Percentiles rank a stretch among this genome's conserved stretches.
Conservation (phyloP, 2,329 filamentous ascomycete genomes). For the Emydomyces testavorans region DNA sequence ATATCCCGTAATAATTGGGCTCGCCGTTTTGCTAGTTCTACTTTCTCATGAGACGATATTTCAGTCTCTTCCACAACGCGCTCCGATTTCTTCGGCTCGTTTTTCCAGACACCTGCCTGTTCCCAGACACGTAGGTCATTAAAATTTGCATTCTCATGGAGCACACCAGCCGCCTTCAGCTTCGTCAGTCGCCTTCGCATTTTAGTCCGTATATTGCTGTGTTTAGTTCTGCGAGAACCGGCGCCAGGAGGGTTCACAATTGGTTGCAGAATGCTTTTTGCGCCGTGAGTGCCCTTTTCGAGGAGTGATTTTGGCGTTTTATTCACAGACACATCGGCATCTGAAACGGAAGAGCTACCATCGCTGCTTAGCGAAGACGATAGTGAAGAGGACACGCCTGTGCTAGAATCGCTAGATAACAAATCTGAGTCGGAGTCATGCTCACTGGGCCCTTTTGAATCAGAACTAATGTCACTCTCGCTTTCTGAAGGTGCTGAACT, state of each 20-base stretch:
- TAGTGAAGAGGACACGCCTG: conserved; percentile 12
- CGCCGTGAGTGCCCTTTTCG: conserved; percentile 10
- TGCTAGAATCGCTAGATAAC: conserved; percentile 17
- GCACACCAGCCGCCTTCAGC: conserved; percentile 43
- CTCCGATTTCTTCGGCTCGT: background rate
- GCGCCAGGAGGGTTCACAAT: conserved; percentile 34
- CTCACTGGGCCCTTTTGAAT: conserved; percentile 13
- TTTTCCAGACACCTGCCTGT: background rate
- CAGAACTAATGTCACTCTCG: background rate
- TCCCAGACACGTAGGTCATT: conserved; percentile 37
- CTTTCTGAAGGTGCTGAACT: conserved; percentile 8
- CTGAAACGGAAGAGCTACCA: conserved; percentile 21
- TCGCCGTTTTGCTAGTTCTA: conserved; percentile 42
- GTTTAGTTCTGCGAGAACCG: conserved; percentile 42
- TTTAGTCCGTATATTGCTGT: conserved; percentile 46
- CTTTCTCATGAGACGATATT: conserved; percentile 20
- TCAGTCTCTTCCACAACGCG: conserved; percentile 16
- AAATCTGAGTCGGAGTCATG: conserved; percentile 19
- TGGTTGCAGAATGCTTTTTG: conserved; percentile 14
- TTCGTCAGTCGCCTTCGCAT: conserved; percentile 39
- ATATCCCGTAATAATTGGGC: conserved; percentile 43
- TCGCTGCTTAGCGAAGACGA: conserved; percentile 17
- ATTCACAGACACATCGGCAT: conserved; percentile 18
- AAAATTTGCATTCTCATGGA: conserved; percentile 42
- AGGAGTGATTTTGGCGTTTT: conserved; percentile 24